phyloP scores from a whole-genome alignment of 352 stramenopile genomes.

The Sclerospora graminicola region DNA sequence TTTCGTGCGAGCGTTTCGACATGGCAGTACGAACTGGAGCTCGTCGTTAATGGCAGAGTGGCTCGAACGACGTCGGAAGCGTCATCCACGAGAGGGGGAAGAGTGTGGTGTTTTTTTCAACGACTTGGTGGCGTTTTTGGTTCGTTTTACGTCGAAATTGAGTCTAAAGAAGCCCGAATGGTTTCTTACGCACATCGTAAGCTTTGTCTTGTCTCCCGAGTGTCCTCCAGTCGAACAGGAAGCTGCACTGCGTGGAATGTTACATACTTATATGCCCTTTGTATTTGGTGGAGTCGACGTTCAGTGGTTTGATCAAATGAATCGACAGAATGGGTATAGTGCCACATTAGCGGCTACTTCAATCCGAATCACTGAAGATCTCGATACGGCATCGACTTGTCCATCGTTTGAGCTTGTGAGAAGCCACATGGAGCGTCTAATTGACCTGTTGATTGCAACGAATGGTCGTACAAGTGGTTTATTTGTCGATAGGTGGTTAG shows the following conservation, averaged over 20 bases:
- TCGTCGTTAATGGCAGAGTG: constrained; percentile 25
- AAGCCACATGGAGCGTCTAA: constrained; percentile 18
- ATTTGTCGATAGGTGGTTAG: constrained; percentile 40
- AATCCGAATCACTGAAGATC: constrained; percentile 3
- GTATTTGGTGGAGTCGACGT: constrained; percentile 33
- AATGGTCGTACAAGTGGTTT: constrained; percentile 12
- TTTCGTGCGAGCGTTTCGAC: constrained; percentile 38
- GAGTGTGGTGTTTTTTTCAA: constrained; percentile 8
- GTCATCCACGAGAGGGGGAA: neutral
- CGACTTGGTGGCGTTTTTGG: constrained; percentile 31
- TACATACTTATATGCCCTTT: constrained; percentile 32
- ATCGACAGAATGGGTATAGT: constrained; percentile 12
- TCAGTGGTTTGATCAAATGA: constrained; percentile 5
- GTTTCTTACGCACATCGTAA: constrained; percentile 61
- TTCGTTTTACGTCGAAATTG: constrained; percentile 33
- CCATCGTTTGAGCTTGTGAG: constrained; percentile 10
- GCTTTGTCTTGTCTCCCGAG: constrained; percentile 33
- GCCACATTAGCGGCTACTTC: constrained; percentile 2
- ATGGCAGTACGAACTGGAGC: constrained; percentile 28
- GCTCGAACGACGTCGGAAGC: constrained; percentile 16
- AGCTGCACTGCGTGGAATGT: constrained; percentile 20
- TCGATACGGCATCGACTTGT: constrained; percentile 16
- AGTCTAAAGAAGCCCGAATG: constrained; percentile 63
- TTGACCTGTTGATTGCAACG: constrained; percentile 11
- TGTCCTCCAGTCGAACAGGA: constrained; percentile 20